Evolutionary conservation across 2,329 filamentous ascomycete genomes (phyloP).

Genomic region (Cladosporium sp.): DNA sequence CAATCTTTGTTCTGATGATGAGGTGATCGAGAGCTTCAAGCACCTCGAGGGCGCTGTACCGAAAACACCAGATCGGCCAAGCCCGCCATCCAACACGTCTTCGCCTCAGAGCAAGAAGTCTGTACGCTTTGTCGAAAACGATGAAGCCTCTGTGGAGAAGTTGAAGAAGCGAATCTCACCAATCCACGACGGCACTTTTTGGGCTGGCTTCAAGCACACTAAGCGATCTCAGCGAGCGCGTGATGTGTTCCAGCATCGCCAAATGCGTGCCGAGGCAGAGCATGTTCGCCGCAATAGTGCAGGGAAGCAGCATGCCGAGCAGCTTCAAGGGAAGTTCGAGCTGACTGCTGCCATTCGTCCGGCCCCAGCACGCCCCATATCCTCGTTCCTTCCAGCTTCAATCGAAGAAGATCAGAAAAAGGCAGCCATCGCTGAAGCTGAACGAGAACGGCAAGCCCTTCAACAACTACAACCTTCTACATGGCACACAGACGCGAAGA

Average conservation of each 20-base stretch:
- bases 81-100: slow-evolving; percentile 18
- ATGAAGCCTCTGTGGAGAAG: slow-evolving; percentile 18
- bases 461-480: slow-evolving; percentile 59
- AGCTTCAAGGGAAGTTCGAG: slow-evolving; percentile 80
- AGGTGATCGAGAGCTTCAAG: slow-evolving; percentile 26
- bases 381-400: slow-evolving; percentile 36
- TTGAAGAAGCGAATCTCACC: slow-evolving; percentile 27
- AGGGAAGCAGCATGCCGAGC: slow-evolving; percentile 67
- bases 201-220: slow-evolving; percentile 62
- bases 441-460: slow-evolving; percentile 77
- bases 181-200: slow-evolving; percentile 59
- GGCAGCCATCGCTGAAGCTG: slow-evolving; percentile 37
- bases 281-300: slow-evolving; percentile 77
- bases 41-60: slow-evolving; percentile 27
- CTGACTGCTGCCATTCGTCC: slow-evolving; percentile 51
- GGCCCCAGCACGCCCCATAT: slow-evolving; percentile 40
- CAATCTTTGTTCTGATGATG: slow-evolving; percentile 28
- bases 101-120: slow-evolving; percentile 59
- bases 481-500: slow-evolving; percentile 60
- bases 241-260: slow-evolving; percentile 81
- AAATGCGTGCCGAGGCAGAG: slow-evolving; percentile 80
- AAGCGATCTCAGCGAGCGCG: slow-evolving; percentile 56
- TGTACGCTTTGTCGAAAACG: slow-evolving; percentile 56
- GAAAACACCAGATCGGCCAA: slow-evolving; percentile 25
- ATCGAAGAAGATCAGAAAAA: slow-evolving; percentile 34